These are phyloP conservation scores for Pelargonium fulgidum DNA, from an alignment of 441 rosid genomes.

Conservation along the genomic window DNA sequence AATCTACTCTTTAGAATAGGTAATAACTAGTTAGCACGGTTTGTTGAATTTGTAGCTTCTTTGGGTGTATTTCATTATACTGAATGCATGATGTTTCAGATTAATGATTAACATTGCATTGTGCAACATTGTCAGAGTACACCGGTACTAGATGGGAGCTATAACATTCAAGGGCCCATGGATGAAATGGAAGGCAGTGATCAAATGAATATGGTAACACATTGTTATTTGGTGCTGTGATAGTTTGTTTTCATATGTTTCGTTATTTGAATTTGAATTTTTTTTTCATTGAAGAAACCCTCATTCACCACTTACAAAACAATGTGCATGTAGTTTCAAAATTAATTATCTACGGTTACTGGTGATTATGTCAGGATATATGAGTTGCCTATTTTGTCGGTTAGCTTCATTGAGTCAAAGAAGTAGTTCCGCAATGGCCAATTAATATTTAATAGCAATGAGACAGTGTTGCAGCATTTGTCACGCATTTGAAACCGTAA, in stretches of 20 bases:
- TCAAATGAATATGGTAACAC: constrained; percentile 20
- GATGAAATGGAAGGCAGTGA: constrained; percentile 12
- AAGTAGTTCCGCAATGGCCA: constrained; percentile 4
- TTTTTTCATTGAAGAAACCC: constrained; percentile 6
- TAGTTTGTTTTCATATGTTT: constrained; percentile 6
- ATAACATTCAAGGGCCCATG: constrained; percentile 6
- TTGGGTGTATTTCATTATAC: neutral
- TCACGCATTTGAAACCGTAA: neutral
- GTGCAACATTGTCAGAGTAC: constrained; percentile 14
- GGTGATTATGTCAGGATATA: neutral
- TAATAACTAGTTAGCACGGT: neutral
- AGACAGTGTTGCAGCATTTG: neutral
- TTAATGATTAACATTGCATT: neutral
- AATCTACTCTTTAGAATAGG: neutral
- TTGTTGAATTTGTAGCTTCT: neutral
- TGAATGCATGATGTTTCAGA: neutral
- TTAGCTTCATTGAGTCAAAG: neutral
- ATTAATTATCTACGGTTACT: neutral
- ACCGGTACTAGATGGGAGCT: constrained; percentile 6
- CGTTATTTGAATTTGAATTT: neutral
- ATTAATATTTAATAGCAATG: constrained; percentile 5
- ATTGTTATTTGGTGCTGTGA: neutral
- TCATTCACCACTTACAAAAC: neutral
- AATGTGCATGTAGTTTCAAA: neutral
- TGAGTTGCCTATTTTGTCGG: constrained; percentile 2